Percentiles rank a stretch among this genome's conserved stretches.
phyloP scores from a whole-genome alignment of 2,329 filamentous ascomycete species.

The Arthrobotrys pseudoclavata region DNA sequence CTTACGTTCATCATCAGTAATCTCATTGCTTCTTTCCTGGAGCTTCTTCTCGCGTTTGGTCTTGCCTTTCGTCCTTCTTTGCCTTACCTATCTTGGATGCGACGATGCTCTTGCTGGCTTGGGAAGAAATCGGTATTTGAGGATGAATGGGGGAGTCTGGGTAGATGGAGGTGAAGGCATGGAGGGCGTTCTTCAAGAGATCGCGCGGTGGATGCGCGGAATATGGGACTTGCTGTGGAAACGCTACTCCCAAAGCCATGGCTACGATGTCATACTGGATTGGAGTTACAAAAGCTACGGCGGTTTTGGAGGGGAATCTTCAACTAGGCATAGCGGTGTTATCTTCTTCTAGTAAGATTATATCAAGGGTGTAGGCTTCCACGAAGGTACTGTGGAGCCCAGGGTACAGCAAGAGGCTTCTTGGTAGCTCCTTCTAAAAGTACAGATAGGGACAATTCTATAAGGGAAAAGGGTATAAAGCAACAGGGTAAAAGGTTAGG shows the following conservation, averaged over 20 bases:
- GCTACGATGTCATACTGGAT: not conserved
- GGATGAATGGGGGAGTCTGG: no score
- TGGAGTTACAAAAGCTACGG: not conserved
- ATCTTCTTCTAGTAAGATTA: not conserved
- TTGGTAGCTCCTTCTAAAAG: not conserved
- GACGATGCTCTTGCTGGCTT: no score
- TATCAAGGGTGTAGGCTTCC: not conserved
- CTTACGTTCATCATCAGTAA: not conserved
- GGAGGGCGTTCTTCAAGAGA: not conserved
- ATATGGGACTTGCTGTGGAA: not conserved
- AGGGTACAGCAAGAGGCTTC: no score
- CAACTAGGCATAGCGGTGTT: not conserved
- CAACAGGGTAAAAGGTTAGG: not conserved
- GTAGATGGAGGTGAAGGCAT: not conserved
- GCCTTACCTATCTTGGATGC: not conserved
- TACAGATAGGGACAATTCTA: not conserved
- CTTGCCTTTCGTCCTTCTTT: conserved; percentile 6
- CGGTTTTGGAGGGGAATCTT: not conserved
- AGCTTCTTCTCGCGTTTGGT: conserved; percentile 4
- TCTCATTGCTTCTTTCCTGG: not conserved
- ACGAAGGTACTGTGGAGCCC: not conserved
- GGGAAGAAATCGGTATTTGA: not conserved
- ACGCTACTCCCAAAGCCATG: not conserved
- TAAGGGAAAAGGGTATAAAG: not conserved
- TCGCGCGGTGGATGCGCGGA: not conserved